Evolutionary conservation across 2,329 filamentous ascomycete genomes (phyloP).

Genomic region (Calonectria crousiana): DNA sequence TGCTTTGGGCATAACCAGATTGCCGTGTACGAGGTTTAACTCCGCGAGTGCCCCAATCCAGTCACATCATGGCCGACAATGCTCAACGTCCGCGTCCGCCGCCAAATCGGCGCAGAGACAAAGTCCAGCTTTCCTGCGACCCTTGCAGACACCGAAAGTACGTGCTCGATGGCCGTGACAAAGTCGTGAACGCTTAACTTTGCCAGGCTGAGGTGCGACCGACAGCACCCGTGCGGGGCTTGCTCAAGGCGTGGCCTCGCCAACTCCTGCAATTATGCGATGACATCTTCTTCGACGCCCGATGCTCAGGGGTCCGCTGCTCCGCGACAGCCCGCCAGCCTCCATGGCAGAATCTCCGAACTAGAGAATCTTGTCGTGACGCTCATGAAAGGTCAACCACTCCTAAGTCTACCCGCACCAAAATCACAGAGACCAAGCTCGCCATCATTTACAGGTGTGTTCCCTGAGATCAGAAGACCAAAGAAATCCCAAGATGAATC

Average conservation of each 20-base stretch:
- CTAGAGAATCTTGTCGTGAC: conserved; percentile 30
- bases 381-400: conserved; percentile 28
- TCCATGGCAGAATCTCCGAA: conserved; percentile 31
- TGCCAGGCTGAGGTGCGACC: conserved; percentile 28
- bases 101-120: conserved; percentile 32
- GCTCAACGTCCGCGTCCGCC: conserved; percentile 29
- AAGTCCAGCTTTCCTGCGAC: conserved; percentile 31
- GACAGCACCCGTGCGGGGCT: conserved; percentile 29
- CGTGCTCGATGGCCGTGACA: conserved; percentile 4
- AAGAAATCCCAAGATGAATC: conserved; percentile 19
- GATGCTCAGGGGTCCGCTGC: conserved; percentile 11
- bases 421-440: conserved; percentile 24
- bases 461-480: conserved; percentile 12
- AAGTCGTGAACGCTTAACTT: conserved; percentile 17
- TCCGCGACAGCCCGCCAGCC: conserved; percentile 19
- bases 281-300: conserved; percentile 17
- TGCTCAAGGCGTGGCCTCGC: conserved; percentile 28
- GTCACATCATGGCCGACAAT: conserved; percentile 21
- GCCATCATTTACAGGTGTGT: conserved; percentile 13
- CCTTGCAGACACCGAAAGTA: conserved; percentile 31
- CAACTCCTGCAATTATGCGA: conserved; percentile 30
- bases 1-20: conserved; percentile 10
- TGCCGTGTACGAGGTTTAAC: not conserved
- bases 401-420: conserved; percentile 15
- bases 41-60: conserved; percentile 15